These are phyloP conservation scores for Penicillium macrosclerotiorum DNA, from an alignment of 495 filamentous ascomycete species.

Conservation along the genomic window DNA sequence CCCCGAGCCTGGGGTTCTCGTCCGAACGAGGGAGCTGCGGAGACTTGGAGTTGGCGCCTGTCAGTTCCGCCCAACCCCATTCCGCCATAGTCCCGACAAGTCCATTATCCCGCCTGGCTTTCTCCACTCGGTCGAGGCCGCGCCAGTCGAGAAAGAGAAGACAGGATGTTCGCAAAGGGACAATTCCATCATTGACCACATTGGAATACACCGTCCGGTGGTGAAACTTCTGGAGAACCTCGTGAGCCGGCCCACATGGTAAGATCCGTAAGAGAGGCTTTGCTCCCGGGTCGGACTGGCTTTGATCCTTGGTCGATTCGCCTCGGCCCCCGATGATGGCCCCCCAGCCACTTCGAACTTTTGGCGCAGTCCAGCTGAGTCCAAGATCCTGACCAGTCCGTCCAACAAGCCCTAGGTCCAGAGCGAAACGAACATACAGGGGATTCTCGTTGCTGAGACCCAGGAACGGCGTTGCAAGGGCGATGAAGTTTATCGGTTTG, in stretches of 20 bases:
- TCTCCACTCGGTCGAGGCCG: constrained; percentile 88
- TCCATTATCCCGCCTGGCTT: constrained; percentile 87
- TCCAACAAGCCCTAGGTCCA: constrained; percentile 94
- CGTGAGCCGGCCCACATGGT: constrained; percentile 89
- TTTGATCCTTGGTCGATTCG: constrained; percentile 60
- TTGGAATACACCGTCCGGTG: constrained; percentile 95
- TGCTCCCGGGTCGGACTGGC: constrained; percentile 67
- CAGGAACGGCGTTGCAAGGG: constrained; percentile 85
- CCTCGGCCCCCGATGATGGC: constrained; percentile 78
- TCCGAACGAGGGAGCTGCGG: constrained; percentile 35
- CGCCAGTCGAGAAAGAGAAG: constrained; percentile 97
- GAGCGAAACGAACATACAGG: constrained; percentile 91
- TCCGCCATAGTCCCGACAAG: constrained; percentile 87
- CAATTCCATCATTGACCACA: constrained; percentile 97
- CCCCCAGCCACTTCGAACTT: constrained; percentile 81
- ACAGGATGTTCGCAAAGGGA: constrained; percentile 90
- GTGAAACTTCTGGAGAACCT: constrained; percentile 78
- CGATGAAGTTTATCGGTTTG: constrained; percentile 87
- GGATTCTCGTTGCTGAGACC: constrained; percentile 97
- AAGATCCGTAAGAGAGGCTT: constrained; percentile 90
- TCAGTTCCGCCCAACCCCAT: constrained; percentile 94
- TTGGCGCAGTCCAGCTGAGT: constrained; percentile 89
- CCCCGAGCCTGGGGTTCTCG: too few relatives aligned
- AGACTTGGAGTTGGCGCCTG: constrained; percentile 68
- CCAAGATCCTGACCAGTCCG: constrained; percentile 93